Conservation (phyloP, 148 eudicot genomes). For the Spergularia bocconei region DNA sequence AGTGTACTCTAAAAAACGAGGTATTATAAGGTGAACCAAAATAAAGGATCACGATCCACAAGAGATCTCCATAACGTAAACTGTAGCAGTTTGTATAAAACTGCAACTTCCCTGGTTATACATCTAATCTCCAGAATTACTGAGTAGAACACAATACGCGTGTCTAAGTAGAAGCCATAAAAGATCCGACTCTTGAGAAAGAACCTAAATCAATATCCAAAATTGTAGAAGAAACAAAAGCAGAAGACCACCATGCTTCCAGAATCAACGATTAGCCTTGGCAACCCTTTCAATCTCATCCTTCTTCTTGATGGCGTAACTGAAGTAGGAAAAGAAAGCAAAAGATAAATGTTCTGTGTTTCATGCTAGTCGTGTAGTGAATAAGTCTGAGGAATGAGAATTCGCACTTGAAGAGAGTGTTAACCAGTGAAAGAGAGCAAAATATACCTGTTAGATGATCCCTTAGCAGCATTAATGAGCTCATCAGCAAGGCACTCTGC, state of each 20-base stretch:
- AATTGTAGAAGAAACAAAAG: background rate
- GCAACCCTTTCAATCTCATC: conserved; percentile 21
- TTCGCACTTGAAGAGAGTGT: background rate
- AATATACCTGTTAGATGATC: conserved; percentile 23
- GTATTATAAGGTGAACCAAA: too few relatives aligned
- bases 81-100: too few relatives aligned
- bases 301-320: conserved; percentile 20
- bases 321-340: background rate
- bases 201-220: conserved; percentile 5
- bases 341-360: background rate
- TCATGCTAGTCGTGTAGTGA: background rate
- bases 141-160: background rate
- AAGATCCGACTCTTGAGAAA: background rate
- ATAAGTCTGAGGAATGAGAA: background rate
- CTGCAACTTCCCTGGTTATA: too few relatives aligned
- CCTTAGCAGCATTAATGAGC: conserved; percentile 27
- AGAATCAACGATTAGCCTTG: conserved; percentile 19
- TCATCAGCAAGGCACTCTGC: conserved; percentile 28
- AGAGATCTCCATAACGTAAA: too few relatives aligned
- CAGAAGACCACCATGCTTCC: background rate
- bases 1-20: too few relatives aligned
- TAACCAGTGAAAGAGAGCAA: background rate
- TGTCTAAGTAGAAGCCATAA: background rate
- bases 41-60: too few relatives aligned
- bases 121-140: background rate